These are phyloP conservation scores for Deuterostichococcus epilithicus DNA, from an alignment of 139 green algal species.

Conservation along the genomic window DNA sequence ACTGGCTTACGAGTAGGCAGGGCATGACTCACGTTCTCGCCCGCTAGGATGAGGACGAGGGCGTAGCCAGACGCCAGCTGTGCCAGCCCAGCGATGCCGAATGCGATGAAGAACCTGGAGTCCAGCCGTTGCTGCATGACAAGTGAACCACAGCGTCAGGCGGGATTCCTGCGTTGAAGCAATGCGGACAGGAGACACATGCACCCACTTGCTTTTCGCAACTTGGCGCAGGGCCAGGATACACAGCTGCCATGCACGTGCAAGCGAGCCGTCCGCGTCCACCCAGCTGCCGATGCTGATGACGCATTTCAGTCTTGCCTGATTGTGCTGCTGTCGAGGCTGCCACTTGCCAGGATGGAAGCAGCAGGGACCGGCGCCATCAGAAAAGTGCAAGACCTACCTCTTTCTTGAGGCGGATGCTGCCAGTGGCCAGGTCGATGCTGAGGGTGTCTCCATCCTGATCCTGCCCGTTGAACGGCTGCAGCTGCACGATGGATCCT, in stretches of 20 bases:
- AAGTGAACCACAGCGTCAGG: too few species aligned
- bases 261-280: neutral
- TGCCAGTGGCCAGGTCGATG: slow-evolving; percentile 12
- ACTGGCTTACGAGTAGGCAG: too few species aligned
- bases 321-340: too few species aligned
- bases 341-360: slow-evolving; percentile 25
- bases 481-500: slow-evolving; percentile 12
- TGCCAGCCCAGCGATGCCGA: slow-evolving; percentile 40
- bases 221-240: slow-evolving; percentile 18
- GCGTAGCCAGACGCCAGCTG: slow-evolving; percentile 33
- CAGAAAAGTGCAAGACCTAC: too few species aligned
- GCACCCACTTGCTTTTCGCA: neutral
- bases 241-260: neutral
- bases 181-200: too few species aligned
- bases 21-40: slow-evolving; percentile 34
- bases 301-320: too few species aligned
- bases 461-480: slow-evolving; percentile 8
- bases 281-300: too few species aligned
- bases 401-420: neutral
- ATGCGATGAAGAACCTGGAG: slow-evolving; percentile 2
- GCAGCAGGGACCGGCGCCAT: slow-evolving; percentile 8
- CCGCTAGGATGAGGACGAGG: slow-evolving; percentile 53
- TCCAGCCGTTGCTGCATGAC: neutral
- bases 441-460: slow-evolving; percentile 11
- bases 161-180: too few species aligned